Base-by-base conservation (phyloP, 441 rosid species). In the Brassica hybrid region DNA sequence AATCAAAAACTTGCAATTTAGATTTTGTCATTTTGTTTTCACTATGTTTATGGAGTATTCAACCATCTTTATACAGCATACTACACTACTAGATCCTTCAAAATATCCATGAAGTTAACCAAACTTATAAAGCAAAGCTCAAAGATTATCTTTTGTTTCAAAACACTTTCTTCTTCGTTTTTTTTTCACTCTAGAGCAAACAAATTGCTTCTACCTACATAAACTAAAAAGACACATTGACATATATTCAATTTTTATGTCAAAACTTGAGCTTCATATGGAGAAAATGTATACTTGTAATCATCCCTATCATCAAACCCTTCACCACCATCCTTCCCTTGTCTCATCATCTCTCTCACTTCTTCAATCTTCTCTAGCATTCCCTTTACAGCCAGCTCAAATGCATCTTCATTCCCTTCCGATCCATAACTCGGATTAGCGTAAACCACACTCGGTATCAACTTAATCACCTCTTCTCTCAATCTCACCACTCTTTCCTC, bases 341-440 rank as follows among this genome's bases (percentile, higher is more conserved):
- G 88, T 62, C 69, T 84, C 59, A 85, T 82, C 57, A 72, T 23
- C 65, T 74, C 71, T 77, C 94, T 85, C 21, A 92, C 85, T 72
- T 70, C 66, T 66, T 85, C 87, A 59, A 90, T 82, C 83, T 83
- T 90, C 72, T 85, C 84, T 4, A 92, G 84, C 69, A 92, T 87
- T 25, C 91, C 94, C 75, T 88, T 84, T 8, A 94, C 74, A 27
- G 98, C 89, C 7, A 92, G 45, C 83, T 92, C 96, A 80, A 92
- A 94, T 57, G 97, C 97, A 74, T 94, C 98, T 80, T 88, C 93
- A 45, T 71, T 43, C 18, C 68, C 83, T 72, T 81, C 83, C 7
- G 57, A 52, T 70, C 70, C 81, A 9, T 86, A 80, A 16, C 77
- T 74, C 3, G 95, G 90, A 76, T 90, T 80, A n/a, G 91, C 90